Evolutionary conservation across 306 rosid genomes (phyloP).

Genomic region (Dalbergia cochinchinensis): DNA sequence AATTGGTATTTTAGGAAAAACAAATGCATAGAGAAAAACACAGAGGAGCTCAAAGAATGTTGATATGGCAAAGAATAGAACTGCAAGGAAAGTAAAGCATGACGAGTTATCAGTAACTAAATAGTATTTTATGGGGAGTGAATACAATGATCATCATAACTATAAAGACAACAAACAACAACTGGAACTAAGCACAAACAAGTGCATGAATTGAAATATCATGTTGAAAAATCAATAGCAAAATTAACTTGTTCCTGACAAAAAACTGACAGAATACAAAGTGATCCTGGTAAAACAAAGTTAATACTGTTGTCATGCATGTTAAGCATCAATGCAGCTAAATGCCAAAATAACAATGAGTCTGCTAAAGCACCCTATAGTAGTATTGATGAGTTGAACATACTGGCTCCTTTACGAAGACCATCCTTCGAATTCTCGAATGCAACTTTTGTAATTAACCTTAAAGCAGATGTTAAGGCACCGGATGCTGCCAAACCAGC

Average conservation of each 20-base stretch:
- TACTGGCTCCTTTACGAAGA: slow-evolving; percentile 91
- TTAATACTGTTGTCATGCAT: background rate
- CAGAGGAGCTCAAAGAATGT: slow-evolving; percentile 81
- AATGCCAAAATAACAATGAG: background rate
- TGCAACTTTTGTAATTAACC: slow-evolving; percentile 81
- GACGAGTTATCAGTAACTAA: slow-evolving; percentile 2
- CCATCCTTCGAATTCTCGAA: slow-evolving; percentile 78
- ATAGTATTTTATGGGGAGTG: slow-evolving; percentile 30
- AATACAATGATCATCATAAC: slow-evolving; percentile 24
- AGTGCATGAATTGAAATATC: slow-evolving; percentile 19
- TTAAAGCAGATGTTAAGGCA: slow-evolving; percentile 71
- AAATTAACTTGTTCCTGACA: background rate
- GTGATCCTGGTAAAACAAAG: background rate
- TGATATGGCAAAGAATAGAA: slow-evolving; percentile 83
- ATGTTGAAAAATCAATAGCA: slow-evolving; percentile 3
- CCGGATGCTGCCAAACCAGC: slow-evolving; percentile 91
- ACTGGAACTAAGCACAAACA: background rate
- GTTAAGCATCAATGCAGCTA: slow-evolving; percentile 14
- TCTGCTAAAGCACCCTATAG: background rate
- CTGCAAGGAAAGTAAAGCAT: slow-evolving; percentile 59
- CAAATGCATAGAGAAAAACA: slow-evolving; percentile 75
- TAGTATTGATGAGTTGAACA: slow-evolving; percentile 42
- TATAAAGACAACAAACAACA: slow-evolving; percentile 32
- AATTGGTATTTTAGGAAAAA: slow-evolving; percentile 79
- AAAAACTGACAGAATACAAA: background rate